These are phyloP conservation scores for Fusarium sp. DNA, from an alignment of 2,329 filamentous ascomycete species.

Conservation along the genomic window DNA sequence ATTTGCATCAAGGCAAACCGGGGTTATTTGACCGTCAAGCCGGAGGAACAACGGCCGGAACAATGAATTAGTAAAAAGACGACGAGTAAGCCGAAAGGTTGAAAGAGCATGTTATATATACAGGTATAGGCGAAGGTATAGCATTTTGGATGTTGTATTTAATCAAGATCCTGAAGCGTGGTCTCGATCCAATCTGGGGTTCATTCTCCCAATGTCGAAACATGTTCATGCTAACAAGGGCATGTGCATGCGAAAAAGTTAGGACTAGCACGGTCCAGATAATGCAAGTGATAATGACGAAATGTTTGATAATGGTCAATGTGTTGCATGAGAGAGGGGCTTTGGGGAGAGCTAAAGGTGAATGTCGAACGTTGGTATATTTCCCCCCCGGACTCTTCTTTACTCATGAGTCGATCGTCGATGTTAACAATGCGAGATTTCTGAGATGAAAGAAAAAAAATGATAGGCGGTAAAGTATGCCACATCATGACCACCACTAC, in stretches of 20 bases:
- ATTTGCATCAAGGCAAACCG: constrained; percentile 18
- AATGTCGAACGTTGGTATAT: background rate
- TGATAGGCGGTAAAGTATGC: constrained; percentile 34
- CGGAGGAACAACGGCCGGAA: constrained; percentile 17
- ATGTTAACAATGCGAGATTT: constrained; percentile 27
- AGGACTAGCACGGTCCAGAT: constrained; percentile 11
- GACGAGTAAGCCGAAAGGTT: constrained; percentile 26
- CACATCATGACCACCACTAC: constrained; percentile 22
- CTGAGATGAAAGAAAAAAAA: constrained; percentile 10
- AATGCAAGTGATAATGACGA: constrained; percentile 34
- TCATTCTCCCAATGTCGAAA: background rate
- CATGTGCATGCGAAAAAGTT: constrained; percentile 33
- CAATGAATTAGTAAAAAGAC: constrained; percentile 27
- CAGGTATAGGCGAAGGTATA: constrained; percentile 23
- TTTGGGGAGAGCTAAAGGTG: no score
- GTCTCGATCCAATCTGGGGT: constrained; percentile 1
- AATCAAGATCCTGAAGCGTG: constrained; percentile 9
- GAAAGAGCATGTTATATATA: constrained; percentile 28
- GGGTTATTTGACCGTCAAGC: constrained; percentile 32
- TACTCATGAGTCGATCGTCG: constrained; percentile 1
- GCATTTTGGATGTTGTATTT: constrained; percentile 27
- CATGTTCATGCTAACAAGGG: background rate
- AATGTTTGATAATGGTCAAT: constrained; percentile 22
- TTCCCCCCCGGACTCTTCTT: constrained; percentile 2
- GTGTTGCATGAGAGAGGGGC: constrained; percentile 21